Evolutionary conservation across 2,329 filamentous ascomycete genomes (phyloP).

Genomic region (Chaetothyriales sp.): DNA sequence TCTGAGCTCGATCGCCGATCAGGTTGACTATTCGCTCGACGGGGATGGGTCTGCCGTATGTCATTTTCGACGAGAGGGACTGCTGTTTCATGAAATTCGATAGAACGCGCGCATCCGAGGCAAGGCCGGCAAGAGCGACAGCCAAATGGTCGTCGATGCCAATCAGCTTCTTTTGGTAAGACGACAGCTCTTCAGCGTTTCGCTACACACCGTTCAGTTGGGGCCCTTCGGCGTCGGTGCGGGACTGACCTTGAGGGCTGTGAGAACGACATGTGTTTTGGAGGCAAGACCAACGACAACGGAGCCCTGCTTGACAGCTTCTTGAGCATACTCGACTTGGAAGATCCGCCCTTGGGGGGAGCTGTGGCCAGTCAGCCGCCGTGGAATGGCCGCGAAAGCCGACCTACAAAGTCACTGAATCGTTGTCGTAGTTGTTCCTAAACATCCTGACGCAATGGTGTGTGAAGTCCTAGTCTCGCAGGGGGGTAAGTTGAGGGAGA

Average conservation of each 20-base stretch:
- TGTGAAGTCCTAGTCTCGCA: background rate
- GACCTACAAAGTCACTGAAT: constrained; percentile 93
- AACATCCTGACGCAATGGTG: constrained; percentile 56
- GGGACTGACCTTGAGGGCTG: constrained; percentile 72
- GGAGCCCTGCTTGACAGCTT: constrained; percentile 97
- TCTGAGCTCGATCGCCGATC: constrained; percentile 92
- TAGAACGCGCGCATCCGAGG: constrained; percentile 93
- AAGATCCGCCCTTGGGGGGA: constrained; percentile 99
- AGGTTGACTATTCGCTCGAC: constrained; percentile 77
- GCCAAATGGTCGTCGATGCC: constrained; percentile 90
- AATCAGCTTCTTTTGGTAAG: constrained; percentile 99
- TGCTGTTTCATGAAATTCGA: constrained; percentile 99
- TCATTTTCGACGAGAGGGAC: constrained; percentile 86
- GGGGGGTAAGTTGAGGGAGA: background rate
- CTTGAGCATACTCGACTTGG: constrained; percentile 96
- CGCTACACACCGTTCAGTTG: constrained; percentile 42
- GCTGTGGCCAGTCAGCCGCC: constrained; percentile 37
- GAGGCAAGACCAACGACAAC: constrained; percentile 93
- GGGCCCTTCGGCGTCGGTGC: background rate
- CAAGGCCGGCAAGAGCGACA: constrained; percentile 88
- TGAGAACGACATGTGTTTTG: constrained; percentile 94
- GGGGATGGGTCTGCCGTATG: constrained; percentile 86
- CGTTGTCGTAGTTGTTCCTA: constrained; percentile 99
- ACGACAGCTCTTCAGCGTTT: constrained; percentile 97
- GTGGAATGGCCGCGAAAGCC: constrained; percentile 3